phyloP scores from a whole-genome alignment of 257 asterid species.

The Penstemon eatonii region DNA sequence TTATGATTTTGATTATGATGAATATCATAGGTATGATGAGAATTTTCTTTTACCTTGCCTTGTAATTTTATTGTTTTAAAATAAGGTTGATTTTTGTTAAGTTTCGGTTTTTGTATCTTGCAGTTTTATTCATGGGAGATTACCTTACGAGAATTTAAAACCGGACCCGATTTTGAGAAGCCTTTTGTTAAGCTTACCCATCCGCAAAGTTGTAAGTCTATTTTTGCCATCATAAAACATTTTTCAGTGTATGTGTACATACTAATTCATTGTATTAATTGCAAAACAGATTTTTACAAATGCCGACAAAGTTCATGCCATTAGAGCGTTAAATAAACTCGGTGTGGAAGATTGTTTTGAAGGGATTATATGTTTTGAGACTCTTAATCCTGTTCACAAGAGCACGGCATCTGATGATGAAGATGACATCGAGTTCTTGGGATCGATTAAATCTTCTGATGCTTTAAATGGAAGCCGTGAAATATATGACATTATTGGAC shows the following conservation, averaged over 20 bases:
- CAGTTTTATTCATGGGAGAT: slow-evolving; percentile 95
- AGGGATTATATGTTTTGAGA: slow-evolving; percentile 92
- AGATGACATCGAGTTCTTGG: slow-evolving; percentile 70
- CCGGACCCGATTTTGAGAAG: slow-evolving; percentile 86
- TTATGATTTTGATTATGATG: slow-evolving; percentile 91
- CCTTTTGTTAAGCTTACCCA: slow-evolving; percentile 71
- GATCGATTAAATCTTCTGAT: slow-evolving; percentile 28
- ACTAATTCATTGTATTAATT: neutral
- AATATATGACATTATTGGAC: slow-evolving; percentile 75
- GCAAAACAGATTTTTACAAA: slow-evolving; percentile 78
- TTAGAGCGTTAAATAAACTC: slow-evolving; percentile 58
- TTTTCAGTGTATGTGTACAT: neutral
- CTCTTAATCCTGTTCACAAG: slow-evolving; percentile 77
- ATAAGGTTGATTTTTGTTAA: slow-evolving; percentile 13
- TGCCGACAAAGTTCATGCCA: slow-evolving; percentile 84
- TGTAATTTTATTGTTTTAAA: neutral
- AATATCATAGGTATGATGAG: slow-evolving; percentile 66
- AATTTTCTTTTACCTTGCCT: neutral
- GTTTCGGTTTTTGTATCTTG: slow-evolving; percentile 14
- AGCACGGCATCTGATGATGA: slow-evolving; percentile 70
- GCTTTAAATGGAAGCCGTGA: slow-evolving; percentile 28
- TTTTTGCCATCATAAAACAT: neutral
- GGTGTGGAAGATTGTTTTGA: slow-evolving; percentile 92
- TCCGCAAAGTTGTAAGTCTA: slow-evolving; percentile 77
- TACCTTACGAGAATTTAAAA: slow-evolving; percentile 82